phyloP scores from a whole-genome alignment of 139 green algal genomes.

The Yamagishiella unicocca region DNA sequence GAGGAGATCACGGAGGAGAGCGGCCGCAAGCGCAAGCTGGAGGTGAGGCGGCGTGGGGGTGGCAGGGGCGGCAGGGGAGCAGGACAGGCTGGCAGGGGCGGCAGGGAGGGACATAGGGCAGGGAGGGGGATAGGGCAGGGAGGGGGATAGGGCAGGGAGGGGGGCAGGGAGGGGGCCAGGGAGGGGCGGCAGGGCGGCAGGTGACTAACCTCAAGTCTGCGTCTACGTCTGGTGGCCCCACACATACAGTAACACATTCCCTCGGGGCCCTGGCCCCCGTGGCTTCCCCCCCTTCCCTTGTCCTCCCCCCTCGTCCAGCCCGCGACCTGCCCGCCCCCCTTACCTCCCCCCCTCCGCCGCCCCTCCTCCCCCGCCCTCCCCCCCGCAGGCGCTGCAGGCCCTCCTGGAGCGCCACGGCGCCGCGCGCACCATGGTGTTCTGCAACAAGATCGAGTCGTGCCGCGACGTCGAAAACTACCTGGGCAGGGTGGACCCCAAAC shows the following conservation, averaged over 20 bases:
- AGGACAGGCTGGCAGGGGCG: neutral
- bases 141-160: no score
- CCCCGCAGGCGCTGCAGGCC: constrained; percentile 29
- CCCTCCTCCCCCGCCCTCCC: neutral
- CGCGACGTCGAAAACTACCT: constrained; percentile 93
- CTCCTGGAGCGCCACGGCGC: constrained; percentile 46
- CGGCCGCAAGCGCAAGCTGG: constrained; percentile 45
- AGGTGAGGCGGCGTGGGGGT: neutral
- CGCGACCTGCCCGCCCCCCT: no score
- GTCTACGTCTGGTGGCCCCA: no score
- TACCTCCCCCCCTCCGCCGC: neutral
- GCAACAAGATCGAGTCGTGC: constrained; percentile 95
- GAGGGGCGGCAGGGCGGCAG: no score
- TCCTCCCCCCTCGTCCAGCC: no score
- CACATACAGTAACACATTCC: no score
- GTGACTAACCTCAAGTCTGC: no score
- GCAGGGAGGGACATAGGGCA: no score
- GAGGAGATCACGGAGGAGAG: constrained; percentile 68
- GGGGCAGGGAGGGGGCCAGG: no score
- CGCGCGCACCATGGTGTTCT: constrained; percentile 80
- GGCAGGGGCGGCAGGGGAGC: neutral
- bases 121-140: no score
- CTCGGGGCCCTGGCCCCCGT: no score
- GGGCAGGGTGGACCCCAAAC: constrained; percentile 53
- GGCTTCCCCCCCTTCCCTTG: no score